Conservation (phyloP, 768 basidiomycete genomes). For the Tubosaeta sp. region DNA sequence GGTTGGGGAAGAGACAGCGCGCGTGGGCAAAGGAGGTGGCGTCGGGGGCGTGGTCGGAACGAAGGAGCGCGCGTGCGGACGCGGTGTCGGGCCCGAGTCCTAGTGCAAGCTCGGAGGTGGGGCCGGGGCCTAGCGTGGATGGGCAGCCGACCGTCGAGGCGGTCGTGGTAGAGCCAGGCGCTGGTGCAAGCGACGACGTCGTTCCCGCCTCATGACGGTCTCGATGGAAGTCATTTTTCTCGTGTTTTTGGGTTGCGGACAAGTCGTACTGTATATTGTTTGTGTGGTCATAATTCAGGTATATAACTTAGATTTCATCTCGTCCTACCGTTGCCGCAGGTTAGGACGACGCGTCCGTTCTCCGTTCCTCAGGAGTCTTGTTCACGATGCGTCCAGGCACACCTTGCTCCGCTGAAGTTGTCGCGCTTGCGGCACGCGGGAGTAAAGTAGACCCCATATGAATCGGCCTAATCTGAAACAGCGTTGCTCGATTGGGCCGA, state of each 20-base stretch:
- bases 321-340: not conserved
- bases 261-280: not conserved
- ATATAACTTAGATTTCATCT: not conserved
- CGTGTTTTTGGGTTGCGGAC: not conserved
- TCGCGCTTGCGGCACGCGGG: too few relatives aligned
- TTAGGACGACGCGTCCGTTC: too few relatives aligned
- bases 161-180: not conserved
- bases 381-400: too few relatives aligned
- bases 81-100: not conserved
- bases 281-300: not conserved
- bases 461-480: too few relatives aligned
- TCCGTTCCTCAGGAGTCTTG: too few relatives aligned
- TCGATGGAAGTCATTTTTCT: not conserved
- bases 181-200: not conserved
- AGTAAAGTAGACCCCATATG: too few relatives aligned
- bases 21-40: constrained; percentile 14
- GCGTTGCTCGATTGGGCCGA: too few relatives aligned
- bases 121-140: not conserved
- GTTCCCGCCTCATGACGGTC: constrained; percentile 7
- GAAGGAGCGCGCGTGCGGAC: not conserved
- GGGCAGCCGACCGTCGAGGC: not conserved
- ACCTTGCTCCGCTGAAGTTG: too few relatives aligned
- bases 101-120: not conserved
- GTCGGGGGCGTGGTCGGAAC: constrained; percentile 13
- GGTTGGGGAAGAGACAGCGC: constrained; percentile 9